Evolutionary conservation across 371 early-diverging fungal genomes (phyloP), one percentile per base, ranked within the genome.

Genomic region (Mortierella sp.): DNA sequence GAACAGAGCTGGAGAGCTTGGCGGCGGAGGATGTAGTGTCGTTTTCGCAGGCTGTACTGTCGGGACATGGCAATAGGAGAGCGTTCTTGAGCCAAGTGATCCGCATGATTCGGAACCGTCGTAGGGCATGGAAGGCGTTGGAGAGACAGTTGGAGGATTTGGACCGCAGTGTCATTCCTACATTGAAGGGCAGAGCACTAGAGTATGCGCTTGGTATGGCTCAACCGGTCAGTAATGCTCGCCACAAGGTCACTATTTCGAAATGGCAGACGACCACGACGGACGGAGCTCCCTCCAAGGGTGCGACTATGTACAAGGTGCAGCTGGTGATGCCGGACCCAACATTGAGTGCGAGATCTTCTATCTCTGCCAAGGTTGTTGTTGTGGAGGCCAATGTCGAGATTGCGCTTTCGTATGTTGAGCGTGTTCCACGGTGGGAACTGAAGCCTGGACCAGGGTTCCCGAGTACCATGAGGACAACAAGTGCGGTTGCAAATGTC

Each of bases 91-190:
- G 82, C 44, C 82, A 81, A 43, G 53, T 77, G 24, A 54, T 81
- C 13, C 73, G 82, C 21, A 53, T 81, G 82, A 71, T 81, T 59
- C 73, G 82, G 24, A 81, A 73, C 37, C 73, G 82, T 19, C 82
- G 82, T 37, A 73, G 82, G 28, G 82, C 82, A 46, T 81, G 82
- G 82, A 81, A 81, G 64, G 71, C 82, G 28, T 26, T 81, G 71
- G 82, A 81, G 61, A 31, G 82, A 13, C 82, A 81, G 44, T 24
- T 81, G 46, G 82, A 81, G 54, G 82, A 81, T 71, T 50, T 81
- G 28, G 82, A 81, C 9, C 46, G 61, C 5, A 64, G 74, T 24
- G 44, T 53, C 19, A 70, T 81, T 31, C 69, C 82, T 0, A 28
- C 26, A 6, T 54, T 74, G 28, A 76, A 77, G 71, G 31, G 44